phyloP scores from a whole-genome alignment of 495 filamentous ascomycete species.

The Aspergillus heteromorphus region DNA sequence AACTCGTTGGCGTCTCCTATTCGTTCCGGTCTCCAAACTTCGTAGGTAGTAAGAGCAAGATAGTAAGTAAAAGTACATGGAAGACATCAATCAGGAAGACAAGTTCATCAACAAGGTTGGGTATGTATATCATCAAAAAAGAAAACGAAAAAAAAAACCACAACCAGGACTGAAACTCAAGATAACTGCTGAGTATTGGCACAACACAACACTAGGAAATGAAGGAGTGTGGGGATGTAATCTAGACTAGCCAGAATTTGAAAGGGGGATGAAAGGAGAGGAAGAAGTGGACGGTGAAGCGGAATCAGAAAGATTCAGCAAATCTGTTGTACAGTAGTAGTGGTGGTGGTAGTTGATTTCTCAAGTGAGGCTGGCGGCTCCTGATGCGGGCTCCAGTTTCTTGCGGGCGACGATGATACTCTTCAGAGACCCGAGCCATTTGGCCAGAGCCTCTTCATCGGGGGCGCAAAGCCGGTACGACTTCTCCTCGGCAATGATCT shows the following conservation, averaged over 20 bases:
- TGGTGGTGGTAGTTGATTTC: background rate
- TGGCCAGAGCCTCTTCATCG: conserved; percentile 76
- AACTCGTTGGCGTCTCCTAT: background rate
- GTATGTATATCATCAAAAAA: conserved; percentile 14
- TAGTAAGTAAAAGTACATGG: background rate
- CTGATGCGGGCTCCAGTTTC: conserved; percentile 30
- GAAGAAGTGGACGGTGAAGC: background rate
- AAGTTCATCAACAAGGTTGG: conserved; percentile 13
- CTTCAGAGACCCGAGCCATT: conserved; percentile 85
- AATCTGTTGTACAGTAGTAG: background rate
- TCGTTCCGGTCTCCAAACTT: background rate
- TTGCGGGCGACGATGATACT: conserved; percentile 65
- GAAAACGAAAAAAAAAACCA: conserved; percentile 7
- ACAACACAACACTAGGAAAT: background rate
- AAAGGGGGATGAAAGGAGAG: background rate
- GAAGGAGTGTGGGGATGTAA: background rate
- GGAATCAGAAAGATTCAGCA: background rate
- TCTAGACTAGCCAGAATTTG: background rate
- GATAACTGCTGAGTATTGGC: background rate
- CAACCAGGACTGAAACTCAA: too few species aligned
- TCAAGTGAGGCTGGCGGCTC: background rate
- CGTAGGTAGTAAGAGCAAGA: background rate
- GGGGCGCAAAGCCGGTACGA: conserved; percentile 80
- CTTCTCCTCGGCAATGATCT: conserved; percentile 92
- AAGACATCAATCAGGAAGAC: background rate